phyloP scores from a whole-genome alignment of 345 rosid species.

The Salix exigua region DNA sequence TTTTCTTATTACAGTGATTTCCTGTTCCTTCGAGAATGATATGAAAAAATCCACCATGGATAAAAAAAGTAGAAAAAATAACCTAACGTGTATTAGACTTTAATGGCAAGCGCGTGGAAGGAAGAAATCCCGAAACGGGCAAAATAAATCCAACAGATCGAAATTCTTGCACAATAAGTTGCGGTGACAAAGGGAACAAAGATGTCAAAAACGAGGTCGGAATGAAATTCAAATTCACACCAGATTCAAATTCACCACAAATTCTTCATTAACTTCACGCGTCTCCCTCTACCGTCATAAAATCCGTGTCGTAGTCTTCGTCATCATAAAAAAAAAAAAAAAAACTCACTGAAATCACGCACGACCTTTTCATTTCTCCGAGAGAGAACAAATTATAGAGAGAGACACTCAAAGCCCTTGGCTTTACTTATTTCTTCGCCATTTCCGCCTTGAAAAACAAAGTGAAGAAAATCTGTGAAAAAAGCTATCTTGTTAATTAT shows the following conservation, averaged over 20 bases:
- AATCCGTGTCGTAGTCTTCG: constrained; percentile 47
- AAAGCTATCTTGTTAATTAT: no score
- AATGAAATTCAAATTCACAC: constrained; percentile 56
- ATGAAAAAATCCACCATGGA: not conserved
- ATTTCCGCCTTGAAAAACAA: constrained; percentile 20
- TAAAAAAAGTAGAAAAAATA: not conserved
- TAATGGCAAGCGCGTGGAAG: not conserved
- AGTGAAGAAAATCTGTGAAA: not conserved
- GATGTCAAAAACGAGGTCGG: constrained; percentile 60
- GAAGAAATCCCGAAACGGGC: not conserved
- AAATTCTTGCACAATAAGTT: constrained; percentile 26
- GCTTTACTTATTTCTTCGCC: constrained; percentile 4
- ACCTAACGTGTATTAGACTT: not conserved
- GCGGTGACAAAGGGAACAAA: constrained; percentile 24
- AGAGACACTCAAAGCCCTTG: not conserved
- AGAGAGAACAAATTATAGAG: not conserved
- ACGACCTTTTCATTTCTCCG: not conserved
- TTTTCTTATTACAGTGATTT: no score
- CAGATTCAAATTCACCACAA: constrained; percentile 35
- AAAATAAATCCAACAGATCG: not conserved
- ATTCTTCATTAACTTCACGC: constrained; percentile 39
- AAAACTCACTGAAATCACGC: constrained; percentile 6
- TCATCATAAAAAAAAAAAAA: constrained; percentile 6
- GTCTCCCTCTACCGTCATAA: constrained; percentile 35
- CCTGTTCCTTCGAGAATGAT: no score